Base-by-base conservation (phyloP, 2,329 filamentous ascomycete species). In the Sordariomycetes sp. region DNA sequence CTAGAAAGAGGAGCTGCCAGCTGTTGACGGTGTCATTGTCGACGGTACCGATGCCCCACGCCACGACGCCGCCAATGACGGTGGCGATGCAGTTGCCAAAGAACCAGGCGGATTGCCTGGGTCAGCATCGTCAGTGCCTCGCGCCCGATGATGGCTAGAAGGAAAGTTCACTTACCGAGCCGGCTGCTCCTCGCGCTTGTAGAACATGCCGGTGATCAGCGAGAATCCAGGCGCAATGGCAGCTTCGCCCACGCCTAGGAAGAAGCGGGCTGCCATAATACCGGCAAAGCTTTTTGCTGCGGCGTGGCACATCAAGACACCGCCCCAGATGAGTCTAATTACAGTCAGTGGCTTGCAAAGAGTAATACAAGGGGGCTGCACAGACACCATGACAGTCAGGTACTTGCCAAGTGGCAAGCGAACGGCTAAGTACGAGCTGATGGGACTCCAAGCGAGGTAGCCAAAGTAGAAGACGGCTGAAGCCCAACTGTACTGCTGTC, bases 281-380 rank as follows among this genome's bases (percentile, higher is more conserved):
- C 50, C 46, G 1, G 35, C 39, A 6, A 39, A 30, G 31, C 57
- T 59, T 17, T 45, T 44, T 21, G 50, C 57, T 1, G 53, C 53
- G 0, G 65, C 63, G 1, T 63, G 64, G 12, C 59, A 50, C 50
- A 66, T 62, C 27, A 69, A 46, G n/a, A 67, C 50, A 3, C 37
- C 34, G 3, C 58, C 58, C 58, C 58, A 62, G n/a, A 47, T n/a
- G n/a, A n/a, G n/a, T n/a, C n/a, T n/a, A n/a, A n/a, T n/a, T n/a
- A n/a, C n/a, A n/a, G n/a, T n/a, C n/a, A n/a, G n/a, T n/a, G n/a
- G n/a, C n/a, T n/a, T n/a, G 6, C 7, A 27, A n/a, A n/a, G n/a
- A n/a, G n/a, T n/a, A 27, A 15, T 27, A 27, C 25, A 12, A 14
- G 25, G n/a, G 16, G 6, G n/a, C 21, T 24, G n/a, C 21, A 24